phyloP scores from a whole-genome alignment of 495 filamentous ascomycete species.

The Penicillium herquei region DNA sequence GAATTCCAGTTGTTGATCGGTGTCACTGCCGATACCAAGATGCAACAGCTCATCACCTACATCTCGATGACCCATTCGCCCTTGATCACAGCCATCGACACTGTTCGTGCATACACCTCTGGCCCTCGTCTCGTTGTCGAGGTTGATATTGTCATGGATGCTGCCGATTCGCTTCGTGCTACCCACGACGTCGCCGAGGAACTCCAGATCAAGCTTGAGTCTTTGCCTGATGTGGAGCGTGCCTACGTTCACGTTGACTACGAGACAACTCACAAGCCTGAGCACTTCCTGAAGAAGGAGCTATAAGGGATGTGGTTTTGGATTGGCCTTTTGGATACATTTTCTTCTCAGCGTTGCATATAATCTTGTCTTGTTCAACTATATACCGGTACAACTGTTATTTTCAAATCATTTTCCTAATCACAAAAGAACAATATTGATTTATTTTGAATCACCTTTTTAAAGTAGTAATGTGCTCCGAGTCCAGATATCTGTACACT shows the following conservation, averaged over 20 bases:
- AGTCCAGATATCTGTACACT: no score
- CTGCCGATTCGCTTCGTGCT: slow-evolving; percentile 61
- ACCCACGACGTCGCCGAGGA: slow-evolving; percentile 95
- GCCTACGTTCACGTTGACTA: slow-evolving; percentile 98
- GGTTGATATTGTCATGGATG: slow-evolving; percentile 85
- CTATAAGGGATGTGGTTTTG: slow-evolving; percentile 28
- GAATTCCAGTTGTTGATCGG: slow-evolving; percentile 92
- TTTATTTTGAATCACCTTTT: no score
- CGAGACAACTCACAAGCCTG: slow-evolving; percentile 95
- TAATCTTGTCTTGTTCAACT: no score
- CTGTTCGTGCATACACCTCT: slow-evolving; percentile 87
- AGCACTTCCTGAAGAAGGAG: slow-evolving; percentile 65
- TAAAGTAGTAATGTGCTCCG: no score
- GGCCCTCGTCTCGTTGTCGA: slow-evolving; percentile 89
- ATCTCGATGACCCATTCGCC: slow-evolving; percentile 91
- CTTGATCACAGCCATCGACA: slow-evolving; percentile 80
- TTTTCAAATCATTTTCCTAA: no score
- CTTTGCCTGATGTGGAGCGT: slow-evolving; percentile 85
- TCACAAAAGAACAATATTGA: no score
- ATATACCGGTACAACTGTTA: no score
- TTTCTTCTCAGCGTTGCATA: no score
- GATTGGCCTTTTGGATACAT: no score
- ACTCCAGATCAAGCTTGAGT: slow-evolving; percentile 92
- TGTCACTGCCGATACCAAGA: slow-evolving; percentile 77
- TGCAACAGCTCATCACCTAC: slow-evolving; percentile 94